Evolutionary conservation across 208 protist species (phyloP).

Genomic region (Acanthamoeba triangularis): DNA sequence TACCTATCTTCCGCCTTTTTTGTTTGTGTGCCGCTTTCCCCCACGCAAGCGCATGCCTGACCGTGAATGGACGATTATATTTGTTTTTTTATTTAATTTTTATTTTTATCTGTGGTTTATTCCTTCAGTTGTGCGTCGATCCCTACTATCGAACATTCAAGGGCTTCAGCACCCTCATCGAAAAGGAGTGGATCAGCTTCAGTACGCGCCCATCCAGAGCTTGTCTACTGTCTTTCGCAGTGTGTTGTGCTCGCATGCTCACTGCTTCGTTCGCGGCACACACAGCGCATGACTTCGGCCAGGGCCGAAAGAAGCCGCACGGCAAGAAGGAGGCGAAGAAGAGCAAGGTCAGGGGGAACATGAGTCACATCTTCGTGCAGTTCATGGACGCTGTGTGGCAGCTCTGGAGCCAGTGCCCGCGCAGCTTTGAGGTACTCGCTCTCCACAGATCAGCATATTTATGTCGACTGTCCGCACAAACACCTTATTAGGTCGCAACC

Average conservation of each 20-base stretch:
- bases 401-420: conserved; percentile 48
- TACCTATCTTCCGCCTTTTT: background rate
- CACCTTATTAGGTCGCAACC: too few species aligned
- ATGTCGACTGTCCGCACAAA: too few species aligned
- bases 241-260: background rate
- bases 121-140: conserved; percentile 40
- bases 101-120: background rate
- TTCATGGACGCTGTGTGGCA: conserved; percentile 76
- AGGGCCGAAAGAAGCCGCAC: background rate
- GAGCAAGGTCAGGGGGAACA: conserved; percentile 31
- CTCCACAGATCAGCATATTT: too few species aligned
- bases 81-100: too few species aligned
- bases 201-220: background rate
- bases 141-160: conserved; percentile 70
- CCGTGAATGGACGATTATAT: too few species aligned
- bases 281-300: conserved; percentile 63
- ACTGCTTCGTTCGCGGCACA: background rate
- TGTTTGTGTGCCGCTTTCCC: too few species aligned
- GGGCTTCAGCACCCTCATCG: conserved; percentile 64
- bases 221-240: too few species aligned
- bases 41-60: too few species aligned
- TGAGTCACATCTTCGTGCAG: conserved; percentile 58
- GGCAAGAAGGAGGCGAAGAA: conserved; percentile 40
- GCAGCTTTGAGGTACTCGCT: conserved; percentile 25
- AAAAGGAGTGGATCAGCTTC: conserved; percentile 76